phyloP scores from a whole-genome alignment of 192 early-diverging fungal genomes.

The Dimargaris verticillata region DNA sequence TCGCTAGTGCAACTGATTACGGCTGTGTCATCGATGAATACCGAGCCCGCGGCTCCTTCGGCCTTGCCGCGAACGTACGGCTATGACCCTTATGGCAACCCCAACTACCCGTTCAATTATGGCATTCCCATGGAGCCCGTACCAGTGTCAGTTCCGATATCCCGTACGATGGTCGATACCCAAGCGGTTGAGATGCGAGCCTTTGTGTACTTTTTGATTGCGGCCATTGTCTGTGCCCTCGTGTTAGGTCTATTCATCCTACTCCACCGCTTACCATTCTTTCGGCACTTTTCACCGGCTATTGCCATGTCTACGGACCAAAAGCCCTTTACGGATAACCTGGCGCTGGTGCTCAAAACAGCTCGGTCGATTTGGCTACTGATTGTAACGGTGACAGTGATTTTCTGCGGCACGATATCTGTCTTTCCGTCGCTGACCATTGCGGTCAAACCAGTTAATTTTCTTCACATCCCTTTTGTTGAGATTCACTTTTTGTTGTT shows the following conservation, averaged over 20 bases:
- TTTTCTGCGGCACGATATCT: slow-evolving; percentile 49
- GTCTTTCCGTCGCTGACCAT: slow-evolving; percentile 62
- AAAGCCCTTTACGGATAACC: slow-evolving; percentile 1
- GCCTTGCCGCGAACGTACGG: not conserved
- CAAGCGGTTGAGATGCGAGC: slow-evolving; percentile 3
- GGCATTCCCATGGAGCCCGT: not conserved
- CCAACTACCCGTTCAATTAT: not conserved
- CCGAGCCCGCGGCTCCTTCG: not conserved
- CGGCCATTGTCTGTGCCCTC: not conserved
- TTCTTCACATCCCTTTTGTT: slow-evolving; percentile 37
- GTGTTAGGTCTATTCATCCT: slow-evolving; percentile 3
- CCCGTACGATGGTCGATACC: not conserved
- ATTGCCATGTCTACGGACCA: too few relatives aligned
- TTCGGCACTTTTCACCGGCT: not conserved
- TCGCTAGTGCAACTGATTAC: slow-evolving; percentile 45
- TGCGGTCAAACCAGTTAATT: slow-evolving; percentile 38
- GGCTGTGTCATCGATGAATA: slow-evolving; percentile 14
- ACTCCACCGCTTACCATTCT: slow-evolving; percentile 9
- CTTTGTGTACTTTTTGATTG: slow-evolving; percentile 10
- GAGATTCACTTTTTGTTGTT: slow-evolving; percentile 56
- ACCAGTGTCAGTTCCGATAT: not conserved
- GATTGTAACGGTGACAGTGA: slow-evolving; percentile 25
- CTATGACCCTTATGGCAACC: not conserved
- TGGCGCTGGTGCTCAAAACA: not conserved
- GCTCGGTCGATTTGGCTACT: slow-evolving; percentile 5